A percentile compares a stretch with the other conserved stretches of the same genome.
Evolutionary conservation across 768 basidiomycete genomes (phyloP).

Genomic region (Lactifluus rugatus): DNA sequence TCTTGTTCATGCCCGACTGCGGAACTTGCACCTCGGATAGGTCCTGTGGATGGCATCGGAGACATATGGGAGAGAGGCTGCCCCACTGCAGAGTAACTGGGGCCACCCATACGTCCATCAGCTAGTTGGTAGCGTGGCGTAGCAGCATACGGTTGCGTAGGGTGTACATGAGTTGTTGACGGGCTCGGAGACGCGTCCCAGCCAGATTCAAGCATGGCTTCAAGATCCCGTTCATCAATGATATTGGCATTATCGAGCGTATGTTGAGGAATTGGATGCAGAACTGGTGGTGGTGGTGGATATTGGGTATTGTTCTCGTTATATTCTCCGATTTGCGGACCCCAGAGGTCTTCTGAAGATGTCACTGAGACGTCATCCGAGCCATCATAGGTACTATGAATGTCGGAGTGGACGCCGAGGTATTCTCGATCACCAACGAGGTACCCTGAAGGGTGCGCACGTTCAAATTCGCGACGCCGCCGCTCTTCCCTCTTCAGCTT

Average conservation of each 20-base stretch:
- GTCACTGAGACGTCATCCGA: constrained; percentile 74
- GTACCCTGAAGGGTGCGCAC: constrained; percentile 62
- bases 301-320: constrained; percentile 75
- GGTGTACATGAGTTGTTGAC: constrained; percentile 24
- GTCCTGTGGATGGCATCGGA: constrained; percentile 26
- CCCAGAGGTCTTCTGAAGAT: constrained; percentile 94
- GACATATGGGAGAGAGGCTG: constrained; percentile 22
- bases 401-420: constrained; percentile 45
- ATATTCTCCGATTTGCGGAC: constrained; percentile 88
- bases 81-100: constrained; percentile 13
- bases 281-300: constrained; percentile 76
- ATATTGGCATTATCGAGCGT: constrained; percentile 30
- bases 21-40: constrained; percentile 29
- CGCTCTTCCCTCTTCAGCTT: constrained; percentile 84
- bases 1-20: constrained; percentile 24
- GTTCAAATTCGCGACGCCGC: constrained; percentile 71
- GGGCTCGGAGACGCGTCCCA: constrained; percentile 62
- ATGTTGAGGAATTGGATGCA: constrained; percentile 38
- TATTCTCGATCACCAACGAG: constrained; percentile 52
- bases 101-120: constrained; percentile 30
- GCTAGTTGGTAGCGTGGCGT: constrained; percentile 54
- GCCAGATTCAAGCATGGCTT: constrained; percentile 86
- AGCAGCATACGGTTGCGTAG: constrained; percentile 30
- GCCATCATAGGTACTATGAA: constrained; percentile 52
- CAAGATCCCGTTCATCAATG: constrained; percentile 67